Base-by-base conservation (phyloP, 2,329 filamentous ascomycete species). In the Dactylella cylindrospora region DNA sequence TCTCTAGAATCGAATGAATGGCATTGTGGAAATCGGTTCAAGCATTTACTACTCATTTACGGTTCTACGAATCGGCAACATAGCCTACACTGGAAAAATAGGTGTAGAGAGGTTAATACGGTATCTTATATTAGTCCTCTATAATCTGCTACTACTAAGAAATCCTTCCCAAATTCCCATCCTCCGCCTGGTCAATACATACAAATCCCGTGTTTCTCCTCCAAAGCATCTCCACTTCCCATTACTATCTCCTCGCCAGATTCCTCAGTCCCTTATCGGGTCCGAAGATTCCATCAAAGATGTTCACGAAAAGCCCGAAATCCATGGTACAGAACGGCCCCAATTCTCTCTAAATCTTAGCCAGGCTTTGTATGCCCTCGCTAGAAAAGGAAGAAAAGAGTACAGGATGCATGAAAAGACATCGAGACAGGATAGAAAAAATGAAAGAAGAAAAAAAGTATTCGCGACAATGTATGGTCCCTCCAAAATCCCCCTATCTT, bases 61-160 rank as follows among this genome's bases (percentile, higher is more conserved):
- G 15, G 9, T 32, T 33, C 20, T 33, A 32, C 17, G 8, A 17
- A n/a, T 32, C 10, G 5, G 12, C 17, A 15, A 5, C 17, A 35
- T 15, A 35, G 12, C 5, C 31, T 35, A 35, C 31, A n/a, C n/a
- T n/a, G 17, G 5, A 17, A 9, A 25, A 8, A 7, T 12, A 50
- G 5, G 25, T 22, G 6, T 52, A 32, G 28, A 54, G 50, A 54
- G 50, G 50, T 46, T 39, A 33, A 54, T 46, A 54, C 28, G 31
- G 38, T 45, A 32, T n/a, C n/a, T n/a, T 46, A n/a, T n/a, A 46
- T 54, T 54, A 17, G 23, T 54, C 15, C 50, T 54, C 50, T 54
- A 46, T 17, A 26, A 23, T 54, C 50, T 54, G 50, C 41, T 39
- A 46, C 40, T 46, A 54, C 40, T 46, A 26, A 38, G n/a, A n/a